These are phyloP conservation scores for Colletotrichum siamense DNA, from an alignment of 2,329 filamentous ascomycete genomes.

Conservation along the genomic window DNA sequence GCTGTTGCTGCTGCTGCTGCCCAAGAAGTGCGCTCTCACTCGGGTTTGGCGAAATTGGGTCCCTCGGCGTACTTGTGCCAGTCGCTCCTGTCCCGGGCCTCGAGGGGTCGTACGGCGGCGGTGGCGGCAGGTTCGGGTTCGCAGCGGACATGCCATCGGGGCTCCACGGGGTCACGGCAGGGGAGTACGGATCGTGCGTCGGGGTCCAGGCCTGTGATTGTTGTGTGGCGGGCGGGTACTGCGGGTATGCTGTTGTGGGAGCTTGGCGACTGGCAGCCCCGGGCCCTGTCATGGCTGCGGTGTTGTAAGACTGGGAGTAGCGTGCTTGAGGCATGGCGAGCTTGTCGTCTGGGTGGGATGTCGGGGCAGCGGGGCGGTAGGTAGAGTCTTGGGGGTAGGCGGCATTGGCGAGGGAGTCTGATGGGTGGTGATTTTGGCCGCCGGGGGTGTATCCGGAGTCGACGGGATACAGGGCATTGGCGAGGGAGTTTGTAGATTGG, in stretches of 20 bases:
- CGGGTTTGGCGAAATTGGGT: not conserved
- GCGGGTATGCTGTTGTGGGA: not conserved
- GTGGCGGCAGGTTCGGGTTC: slow-evolving; percentile 23
- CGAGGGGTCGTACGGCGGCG: slow-evolving; percentile 19
- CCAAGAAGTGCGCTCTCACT: slow-evolving; percentile 7
- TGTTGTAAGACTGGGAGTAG: slow-evolving; percentile 17
- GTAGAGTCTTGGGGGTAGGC: slow-evolving; percentile 20
- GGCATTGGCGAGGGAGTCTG: slow-evolving; percentile 17
- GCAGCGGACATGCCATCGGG: slow-evolving; percentile 20
- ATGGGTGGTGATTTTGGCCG: not conserved
- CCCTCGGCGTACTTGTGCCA: not conserved
- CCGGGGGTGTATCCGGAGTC: slow-evolving; percentile 15
- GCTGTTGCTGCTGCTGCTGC: not conserved
- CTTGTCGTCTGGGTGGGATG: slow-evolving; percentile 13
- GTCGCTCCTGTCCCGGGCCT: not conserved
- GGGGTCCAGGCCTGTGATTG: not conserved
- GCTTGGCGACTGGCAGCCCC: not conserved
- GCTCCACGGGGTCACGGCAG: slow-evolving; percentile 14
- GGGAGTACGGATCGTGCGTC: slow-evolving; percentile 3
- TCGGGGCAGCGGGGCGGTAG: slow-evolving; percentile 14
- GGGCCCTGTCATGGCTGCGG: not conserved
- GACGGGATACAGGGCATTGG: slow-evolving; percentile 19
- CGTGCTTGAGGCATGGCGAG: slow-evolving; percentile 11
- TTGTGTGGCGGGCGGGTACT: not conserved
- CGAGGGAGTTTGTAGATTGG: slow-evolving; percentile 1